Evolutionary conservation across 2,329 filamentous ascomycete species (phyloP), one percentile per base, ranked within the genome.

Genomic region (Aspergillus ibericus): DNA sequence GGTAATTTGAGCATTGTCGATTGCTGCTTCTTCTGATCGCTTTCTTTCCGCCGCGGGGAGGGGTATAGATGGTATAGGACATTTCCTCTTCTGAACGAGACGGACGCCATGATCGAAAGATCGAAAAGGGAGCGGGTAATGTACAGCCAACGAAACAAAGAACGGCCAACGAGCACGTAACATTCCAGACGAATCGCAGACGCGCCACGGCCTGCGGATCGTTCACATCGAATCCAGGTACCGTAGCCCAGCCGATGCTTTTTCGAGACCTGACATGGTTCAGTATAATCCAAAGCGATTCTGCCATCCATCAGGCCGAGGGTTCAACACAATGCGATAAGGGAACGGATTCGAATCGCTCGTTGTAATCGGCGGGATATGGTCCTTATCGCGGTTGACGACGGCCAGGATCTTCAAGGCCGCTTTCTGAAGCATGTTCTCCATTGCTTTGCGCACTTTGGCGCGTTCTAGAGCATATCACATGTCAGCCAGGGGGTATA

Each of bases 291-390:
- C 89, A 77, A 93, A 92, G 38, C 90, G 83, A 57, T 88, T 85
- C 50, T 90, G 86, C 91, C 92, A 93, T 53, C 88, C 84, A 62
- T 90, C 88, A 59, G 88, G 83, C 70, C 91, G 91, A 58, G 91
- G 91, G 71, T 96, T 95, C 59, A 98, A 86, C 61, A 89, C 85
- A 71, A 98, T 96, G 75, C 93, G 89, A 77, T 96, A 98, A 0
- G 93, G 93, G 71, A 98, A 99, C 0, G 95, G 93, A 74, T 98
- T 98, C 49, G 90, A 82, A 62, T 93, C 91, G 71, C 88, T 92
- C 20, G 92, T 95, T 8, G 92, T 97, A 68, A 98, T 98, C 52
- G 93, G 95, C 1, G 95, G 95, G 65, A 99, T 98, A 75, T 98
- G 95, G 70, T 96, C 91, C 74, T 96, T 96, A 76, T 97, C 90